These are phyloP conservation scores for Salvia rosmarinus DNA, from an alignment of 257 asterid species.

Conservation along the genomic window DNA sequence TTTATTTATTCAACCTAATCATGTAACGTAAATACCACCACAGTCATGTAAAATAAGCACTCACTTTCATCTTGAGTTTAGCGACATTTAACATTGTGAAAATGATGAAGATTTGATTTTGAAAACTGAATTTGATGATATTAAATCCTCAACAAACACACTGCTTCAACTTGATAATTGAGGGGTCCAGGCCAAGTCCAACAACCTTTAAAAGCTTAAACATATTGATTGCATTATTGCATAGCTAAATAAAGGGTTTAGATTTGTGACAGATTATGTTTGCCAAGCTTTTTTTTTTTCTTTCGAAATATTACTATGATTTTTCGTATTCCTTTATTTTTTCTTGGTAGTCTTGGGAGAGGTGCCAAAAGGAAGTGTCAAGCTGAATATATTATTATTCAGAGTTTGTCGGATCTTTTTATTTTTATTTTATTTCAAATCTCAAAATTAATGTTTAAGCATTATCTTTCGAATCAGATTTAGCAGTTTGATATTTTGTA, in stretches of 20 bases:
- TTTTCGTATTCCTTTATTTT: background rate
- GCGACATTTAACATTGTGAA: background rate
- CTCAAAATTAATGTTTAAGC: background rate
- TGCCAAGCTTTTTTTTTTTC: background rate
- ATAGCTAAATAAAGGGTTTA: background rate
- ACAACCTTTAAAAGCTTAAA: slow-evolving; percentile 7
- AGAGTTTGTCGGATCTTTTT: too few species aligned
- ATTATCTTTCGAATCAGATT: too few species aligned
- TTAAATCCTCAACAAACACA: background rate
- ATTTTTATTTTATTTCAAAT: too few species aligned
- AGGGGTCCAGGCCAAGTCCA: background rate
- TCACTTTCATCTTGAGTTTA: too few species aligned
- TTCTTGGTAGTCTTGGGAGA: background rate
- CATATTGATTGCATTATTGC: slow-evolving; percentile 19
- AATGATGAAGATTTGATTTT: background rate
- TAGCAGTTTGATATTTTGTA: too few species aligned
- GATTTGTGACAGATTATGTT: background rate
- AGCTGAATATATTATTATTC: background rate
- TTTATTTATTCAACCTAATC: too few species aligned
- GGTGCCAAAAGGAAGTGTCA: too few species aligned
- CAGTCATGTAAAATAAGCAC: too few species aligned
- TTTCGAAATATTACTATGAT: background rate
- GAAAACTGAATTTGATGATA: background rate
- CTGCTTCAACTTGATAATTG: background rate
- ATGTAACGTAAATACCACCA: too few species aligned